Conservation (phyloP, 1,284 basidiomycete genomes). For the Neolentinus lepideus region DNA sequence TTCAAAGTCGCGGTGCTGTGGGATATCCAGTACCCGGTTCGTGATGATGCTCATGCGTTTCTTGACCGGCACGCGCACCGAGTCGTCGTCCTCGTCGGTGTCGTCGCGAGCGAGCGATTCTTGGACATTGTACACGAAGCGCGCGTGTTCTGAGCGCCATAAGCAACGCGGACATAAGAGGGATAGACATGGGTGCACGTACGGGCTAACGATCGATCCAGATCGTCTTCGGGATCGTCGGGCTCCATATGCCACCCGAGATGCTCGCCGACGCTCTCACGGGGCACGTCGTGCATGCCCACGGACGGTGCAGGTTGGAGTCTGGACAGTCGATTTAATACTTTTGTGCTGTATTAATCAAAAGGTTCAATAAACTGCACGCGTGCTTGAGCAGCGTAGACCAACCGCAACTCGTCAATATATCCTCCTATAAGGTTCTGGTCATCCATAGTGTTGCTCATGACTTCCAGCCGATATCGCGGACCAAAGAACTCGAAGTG, state of each 20-base stretch:
- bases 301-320: conserved; percentile 84
- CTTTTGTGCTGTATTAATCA: conserved; percentile 62
- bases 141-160: conserved; percentile 44
- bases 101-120: conserved; percentile 46
- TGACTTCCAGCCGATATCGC: conserved; percentile 88
- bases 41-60: conserved; percentile 64
- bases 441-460: conserved; percentile 92
- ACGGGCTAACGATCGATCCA: conserved; percentile 69
- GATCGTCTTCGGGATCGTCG: conserved; percentile 42
- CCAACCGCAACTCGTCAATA: conserved; percentile 74
- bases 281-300: conserved; percentile 80
- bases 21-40: conserved; percentile 24
- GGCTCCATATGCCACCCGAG: conserved; percentile 40
- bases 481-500: conserved; percentile 99
- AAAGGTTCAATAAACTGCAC: conserved; percentile 4
- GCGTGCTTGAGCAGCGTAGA: conserved; percentile 9
- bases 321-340: conserved; percentile 74
- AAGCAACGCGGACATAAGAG: background rate
- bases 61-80: conserved; percentile 18
- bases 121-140: conserved; percentile 57
- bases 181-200: conserved; percentile 21
- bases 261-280: conserved; percentile 57
- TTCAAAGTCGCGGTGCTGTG: background rate
- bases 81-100: conserved; percentile 27
- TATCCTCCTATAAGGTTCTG: conserved; percentile 80